phyloP scores from a whole-genome alignment of 768 basidiomycete species.

The Suillus plorans region DNA sequence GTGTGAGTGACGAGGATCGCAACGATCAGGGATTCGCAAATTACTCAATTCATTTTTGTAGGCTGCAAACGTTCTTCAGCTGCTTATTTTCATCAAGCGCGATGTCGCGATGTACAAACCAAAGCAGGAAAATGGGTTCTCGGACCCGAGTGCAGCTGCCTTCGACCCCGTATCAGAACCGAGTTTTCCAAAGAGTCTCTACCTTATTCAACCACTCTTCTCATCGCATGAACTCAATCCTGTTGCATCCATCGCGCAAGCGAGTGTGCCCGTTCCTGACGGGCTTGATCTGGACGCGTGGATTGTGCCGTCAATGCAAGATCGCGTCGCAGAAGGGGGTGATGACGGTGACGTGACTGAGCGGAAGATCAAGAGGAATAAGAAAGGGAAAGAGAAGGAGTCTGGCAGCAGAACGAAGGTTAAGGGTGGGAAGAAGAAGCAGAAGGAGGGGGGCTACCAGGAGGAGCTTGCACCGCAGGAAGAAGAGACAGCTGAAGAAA shows the following conservation, averaged over 20 bases:
- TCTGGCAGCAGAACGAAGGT: conserved; percentile 23
- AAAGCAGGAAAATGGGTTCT: conserved; percentile 34
- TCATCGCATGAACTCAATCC: conserved; percentile 80
- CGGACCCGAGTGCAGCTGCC: conserved; percentile 35
- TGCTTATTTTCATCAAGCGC: conserved; percentile 74
- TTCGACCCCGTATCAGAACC: conserved; percentile 45
- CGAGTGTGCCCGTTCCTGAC: conserved; percentile 76
- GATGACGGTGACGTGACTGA: conserved; percentile 37
- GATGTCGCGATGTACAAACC: conserved; percentile 63
- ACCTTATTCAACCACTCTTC: conserved; percentile 81
- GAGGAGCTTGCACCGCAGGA: conserved; percentile 40
- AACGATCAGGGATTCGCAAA: neutral
- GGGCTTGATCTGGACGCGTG: conserved; percentile 84
- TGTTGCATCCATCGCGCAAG: conserved; percentile 79
- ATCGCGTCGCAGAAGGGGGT: conserved; percentile 23
- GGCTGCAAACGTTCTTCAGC: conserved; percentile 79
- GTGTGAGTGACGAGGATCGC: conserved; percentile 49
- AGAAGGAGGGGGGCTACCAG: conserved; percentile 19
- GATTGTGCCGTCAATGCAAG: conserved; percentile 66
- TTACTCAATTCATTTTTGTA: conserved; percentile 28
- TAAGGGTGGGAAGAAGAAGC: conserved; percentile 49
- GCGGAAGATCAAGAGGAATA: conserved; percentile 42
- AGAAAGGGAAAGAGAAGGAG: conserved; percentile 48
- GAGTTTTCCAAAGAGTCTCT: conserved; percentile 85
- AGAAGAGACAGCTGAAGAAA: conserved; percentile 59